phyloP scores from a whole-genome alignment of 192 early-diverging fungal species.

The Dissophora globulifera region DNA sequence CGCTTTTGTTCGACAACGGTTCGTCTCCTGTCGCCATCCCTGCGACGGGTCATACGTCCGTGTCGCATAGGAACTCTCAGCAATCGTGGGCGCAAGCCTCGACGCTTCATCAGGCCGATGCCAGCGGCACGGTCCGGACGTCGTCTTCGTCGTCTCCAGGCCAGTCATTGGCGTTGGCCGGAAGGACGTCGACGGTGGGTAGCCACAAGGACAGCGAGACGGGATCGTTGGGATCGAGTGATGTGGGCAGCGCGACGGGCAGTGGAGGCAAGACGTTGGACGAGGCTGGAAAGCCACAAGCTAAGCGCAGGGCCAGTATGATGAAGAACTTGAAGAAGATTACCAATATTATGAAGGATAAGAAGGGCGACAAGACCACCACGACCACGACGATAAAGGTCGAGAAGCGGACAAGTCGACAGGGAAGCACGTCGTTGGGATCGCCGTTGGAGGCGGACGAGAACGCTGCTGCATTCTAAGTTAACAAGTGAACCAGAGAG shows the following conservation, averaged over 20 bases:
- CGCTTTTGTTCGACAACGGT: constrained; percentile 8
- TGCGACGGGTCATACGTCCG: too few relatives aligned
- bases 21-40: neutral
- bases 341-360: constrained; percentile 42
- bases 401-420: constrained; percentile 24
- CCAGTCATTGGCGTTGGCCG: constrained; percentile 11
- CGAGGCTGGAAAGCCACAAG: neutral
- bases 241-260: neutral
- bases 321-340: constrained; percentile 53
- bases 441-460: constrained; percentile 32
- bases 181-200: constrained; percentile 26
- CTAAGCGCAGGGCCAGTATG: constrained; percentile 33
- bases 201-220: constrained; percentile 17
- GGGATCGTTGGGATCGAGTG: constrained; percentile 22
- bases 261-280: neutral
- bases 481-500: neutral
- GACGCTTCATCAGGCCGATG: constrained; percentile 32
- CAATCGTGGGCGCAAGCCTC: constrained; percentile 13
- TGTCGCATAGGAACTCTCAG: too few relatives aligned
- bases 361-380: constrained; percentile 5
- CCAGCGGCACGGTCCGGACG: constrained; percentile 9
- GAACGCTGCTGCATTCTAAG: constrained; percentile 1
- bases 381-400: neutral
- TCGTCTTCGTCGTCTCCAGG: neutral
- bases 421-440: constrained; percentile 20